Conservation (phyloP, 768 basidiomycete species). For the Suillus lakei region DNA sequence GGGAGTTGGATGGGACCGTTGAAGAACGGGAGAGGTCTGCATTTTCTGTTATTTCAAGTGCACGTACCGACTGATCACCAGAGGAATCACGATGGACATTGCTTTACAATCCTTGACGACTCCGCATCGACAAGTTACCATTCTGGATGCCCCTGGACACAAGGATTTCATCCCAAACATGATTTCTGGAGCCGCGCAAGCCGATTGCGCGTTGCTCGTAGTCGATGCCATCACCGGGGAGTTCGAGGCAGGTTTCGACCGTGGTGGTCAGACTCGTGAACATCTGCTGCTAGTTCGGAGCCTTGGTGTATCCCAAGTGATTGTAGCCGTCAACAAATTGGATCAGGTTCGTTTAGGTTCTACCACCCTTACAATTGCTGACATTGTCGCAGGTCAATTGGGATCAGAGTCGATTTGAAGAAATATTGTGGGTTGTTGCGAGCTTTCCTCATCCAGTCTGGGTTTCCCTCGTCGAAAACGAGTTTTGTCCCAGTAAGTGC, state of each 20-base stretch:
- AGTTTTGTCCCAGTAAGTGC: constrained; percentile 90
- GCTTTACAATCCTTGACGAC: constrained; percentile 82
- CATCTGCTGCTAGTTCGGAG: constrained; percentile 91
- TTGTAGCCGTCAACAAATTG: constrained; percentile 94
- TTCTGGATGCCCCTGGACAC: constrained; percentile 98
- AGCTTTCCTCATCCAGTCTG: constrained; percentile 86
- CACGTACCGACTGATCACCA: constrained; percentile 37
- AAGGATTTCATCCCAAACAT: constrained; percentile 98
- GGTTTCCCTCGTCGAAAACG: constrained; percentile 80
- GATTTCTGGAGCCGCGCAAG: constrained; percentile 98
- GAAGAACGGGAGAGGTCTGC: constrained; percentile 92
- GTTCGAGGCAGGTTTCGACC: constrained; percentile 94
- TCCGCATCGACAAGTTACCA: constrained; percentile 76
- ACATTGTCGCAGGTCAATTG: constrained; percentile 73
- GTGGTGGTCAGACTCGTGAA: constrained; percentile 94
- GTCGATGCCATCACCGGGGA: constrained; percentile 90
- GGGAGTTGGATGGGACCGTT: constrained; percentile 91
- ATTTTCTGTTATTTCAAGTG: background rate
- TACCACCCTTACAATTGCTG: constrained; percentile 2
- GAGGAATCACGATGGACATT: constrained; percentile 98
- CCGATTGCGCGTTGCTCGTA: constrained; percentile 92
- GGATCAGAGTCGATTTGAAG: constrained; percentile 82
- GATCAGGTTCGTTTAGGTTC: constrained; percentile 66
- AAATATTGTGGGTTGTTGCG: constrained; percentile 76
- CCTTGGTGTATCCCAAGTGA: constrained; percentile 88